Evolutionary conservation across 371 early-diverging fungal genomes (phyloP), one percentile per base, ranked within the genome.

Genomic region (Entomophthora muscae): DNA sequence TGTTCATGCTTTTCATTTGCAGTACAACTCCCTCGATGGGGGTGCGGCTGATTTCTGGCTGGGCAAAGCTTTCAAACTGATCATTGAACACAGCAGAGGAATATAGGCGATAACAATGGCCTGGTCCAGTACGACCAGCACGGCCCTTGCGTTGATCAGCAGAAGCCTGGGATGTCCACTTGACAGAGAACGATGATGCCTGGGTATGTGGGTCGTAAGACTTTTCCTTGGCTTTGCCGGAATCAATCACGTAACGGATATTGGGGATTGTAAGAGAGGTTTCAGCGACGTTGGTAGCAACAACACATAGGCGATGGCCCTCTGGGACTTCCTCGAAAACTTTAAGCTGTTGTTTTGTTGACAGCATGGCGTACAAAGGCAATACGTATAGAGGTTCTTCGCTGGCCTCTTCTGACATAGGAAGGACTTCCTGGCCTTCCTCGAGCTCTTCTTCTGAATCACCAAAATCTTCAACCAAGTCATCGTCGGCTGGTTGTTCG

Each of bases 211-310:
- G 67, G 65, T 91, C 88, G 70, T 88, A 90, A 7, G 76, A 78
- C 60, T 91, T 85, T 75, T 89, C 87, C 70, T 99, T 99, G 26
- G 84, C 88, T 71, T 90, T 86, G 28, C 99, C 99, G 54, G 85
- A 81, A 73, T 99, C 99, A 17, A 99, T 88, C 0, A 99, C 98
- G 71, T 95, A 98, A n/a, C 83, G 81, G 63, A 99, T 85, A 29
- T 88, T 86, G 21, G 95, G 95, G 55, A 99, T 98, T 1, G 99
- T 99, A 23, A 99, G 81, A 21, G 94, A 93, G 0, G 99, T 98
- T 76, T 99, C 99, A 2, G 99, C 98, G 10, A 99, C 95, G 70
- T 99, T 99, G 28, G 99, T 99, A 5, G 97, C 93, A 31, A 99
- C 79, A 10, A 99, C 94, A 68, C 91, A 89, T 30, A 96, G 76